Percentiles rank a stretch among this genome's conserved stretches.
Evolutionary conservation across 2,329 filamentous ascomycete species (phyloP).

Genomic region (Colletotrichum tofieldiae): DNA sequence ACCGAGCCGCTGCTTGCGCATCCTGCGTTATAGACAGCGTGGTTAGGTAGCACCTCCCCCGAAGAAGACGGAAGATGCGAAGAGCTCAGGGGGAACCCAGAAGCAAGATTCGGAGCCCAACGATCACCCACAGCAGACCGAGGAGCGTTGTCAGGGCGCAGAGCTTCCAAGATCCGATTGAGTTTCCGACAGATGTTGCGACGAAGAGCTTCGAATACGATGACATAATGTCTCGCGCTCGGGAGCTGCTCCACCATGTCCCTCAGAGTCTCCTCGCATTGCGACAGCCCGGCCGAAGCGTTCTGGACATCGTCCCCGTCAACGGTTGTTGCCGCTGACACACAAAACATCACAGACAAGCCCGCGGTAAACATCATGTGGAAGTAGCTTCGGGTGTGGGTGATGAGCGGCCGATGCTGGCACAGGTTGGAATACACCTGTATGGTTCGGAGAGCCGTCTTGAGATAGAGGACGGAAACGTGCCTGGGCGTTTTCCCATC

Average conservation of each 20-base stretch:
- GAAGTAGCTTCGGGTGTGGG: conserved; percentile 64
- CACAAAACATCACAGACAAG: conserved; percentile 54
- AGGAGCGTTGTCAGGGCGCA: not conserved
- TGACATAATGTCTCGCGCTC: conserved; percentile 48
- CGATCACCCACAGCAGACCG: not conserved
- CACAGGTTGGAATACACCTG: conserved; percentile 56
- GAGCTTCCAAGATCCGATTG: conserved; percentile 20
- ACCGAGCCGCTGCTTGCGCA: not conserved
- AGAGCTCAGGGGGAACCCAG: not conserved
- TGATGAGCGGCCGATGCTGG: conserved; percentile 52
- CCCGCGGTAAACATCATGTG: conserved; percentile 64
- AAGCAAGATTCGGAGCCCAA: not conserved
- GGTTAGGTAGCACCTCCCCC: not conserved
- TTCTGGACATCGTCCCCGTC: conserved; percentile 14
- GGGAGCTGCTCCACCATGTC: conserved; percentile 48
- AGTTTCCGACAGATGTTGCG: conserved; percentile 44
- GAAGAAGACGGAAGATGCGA: not conserved
- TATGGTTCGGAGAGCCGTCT: conserved; percentile 56
- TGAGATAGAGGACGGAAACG: conserved; percentile 52
- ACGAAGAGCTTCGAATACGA: conserved; percentile 49
- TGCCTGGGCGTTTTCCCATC: conserved; percentile 52
- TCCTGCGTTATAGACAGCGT: not conserved
- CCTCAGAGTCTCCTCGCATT: conserved; percentile 46
- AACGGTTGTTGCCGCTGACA: conserved; percentile 38
- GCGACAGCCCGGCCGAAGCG: conserved; percentile 31